Evolutionary conservation across 768 basidiomycete genomes (phyloP).

Genomic region (Pleurotus sapidus): DNA sequence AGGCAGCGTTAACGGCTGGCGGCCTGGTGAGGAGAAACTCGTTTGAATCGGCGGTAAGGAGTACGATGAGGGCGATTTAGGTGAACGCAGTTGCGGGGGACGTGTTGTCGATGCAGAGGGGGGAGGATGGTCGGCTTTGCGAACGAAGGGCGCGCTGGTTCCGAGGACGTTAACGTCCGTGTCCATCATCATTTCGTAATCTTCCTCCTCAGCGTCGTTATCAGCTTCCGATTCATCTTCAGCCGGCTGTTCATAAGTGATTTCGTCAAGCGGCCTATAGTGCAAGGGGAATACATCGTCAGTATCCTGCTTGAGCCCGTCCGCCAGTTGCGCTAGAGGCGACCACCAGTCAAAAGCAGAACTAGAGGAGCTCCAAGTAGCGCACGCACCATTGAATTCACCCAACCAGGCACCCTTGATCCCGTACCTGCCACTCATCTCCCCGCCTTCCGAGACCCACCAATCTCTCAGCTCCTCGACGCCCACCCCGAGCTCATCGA

Average conservation of each 20-base stretch:
- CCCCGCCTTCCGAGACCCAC: slow-evolving; percentile 60
- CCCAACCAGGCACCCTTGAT: slow-evolving; percentile 62
- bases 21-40: too few species aligned
- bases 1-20: slow-evolving; percentile 40
- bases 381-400: slow-evolving; percentile 72
- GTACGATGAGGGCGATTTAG: too few species aligned
- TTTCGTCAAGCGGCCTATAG: slow-evolving; percentile 35
- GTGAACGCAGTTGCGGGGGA: too few species aligned
- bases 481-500: slow-evolving; percentile 74
- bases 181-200: slow-evolving; percentile 22
- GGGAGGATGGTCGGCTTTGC: slow-evolving; percentile 27
- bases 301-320: slow-evolving; percentile 52
- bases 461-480: slow-evolving; percentile 71
- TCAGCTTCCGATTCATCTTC: slow-evolving; percentile 28
- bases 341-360: slow-evolving; percentile 18
- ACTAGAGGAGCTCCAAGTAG: slow-evolving; percentile 21
- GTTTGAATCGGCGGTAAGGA: too few species aligned
- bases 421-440: slow-evolving; percentile 61
- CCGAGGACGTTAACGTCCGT: slow-evolving; percentile 19
- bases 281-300: slow-evolving; percentile 56
- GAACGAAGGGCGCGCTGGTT: slow-evolving; percentile 13
- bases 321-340: slow-evolving; percentile 53
- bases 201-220: slow-evolving; percentile 24
- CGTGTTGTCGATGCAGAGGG: not conserved
- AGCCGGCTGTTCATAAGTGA: slow-evolving; percentile 26